These are phyloP conservation scores for Fusarium metavorans DNA, from an alignment of 2,329 filamentous ascomycete genomes.

Conservation along the genomic window DNA sequence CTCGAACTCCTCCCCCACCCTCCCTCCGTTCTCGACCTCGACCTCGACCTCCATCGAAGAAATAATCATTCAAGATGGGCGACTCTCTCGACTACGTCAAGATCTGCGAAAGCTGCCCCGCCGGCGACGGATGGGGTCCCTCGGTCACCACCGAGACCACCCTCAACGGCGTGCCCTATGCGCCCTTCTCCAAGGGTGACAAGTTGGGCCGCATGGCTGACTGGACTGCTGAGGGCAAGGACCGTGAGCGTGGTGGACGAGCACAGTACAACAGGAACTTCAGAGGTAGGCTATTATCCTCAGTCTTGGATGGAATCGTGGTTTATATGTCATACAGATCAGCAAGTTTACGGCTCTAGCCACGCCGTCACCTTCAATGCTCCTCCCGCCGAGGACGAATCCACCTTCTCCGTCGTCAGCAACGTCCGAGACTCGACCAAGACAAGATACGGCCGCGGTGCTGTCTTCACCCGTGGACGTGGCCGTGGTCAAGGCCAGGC, in stretches of 20 bases:
- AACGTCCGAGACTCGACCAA: slow-evolving; percentile 90
- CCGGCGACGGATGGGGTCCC: slow-evolving; percentile 89
- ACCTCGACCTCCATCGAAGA: slow-evolving; percentile 16
- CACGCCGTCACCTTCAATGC: slow-evolving; percentile 89
- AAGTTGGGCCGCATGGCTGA: slow-evolving; percentile 99
- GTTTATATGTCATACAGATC: slow-evolving; percentile 68
- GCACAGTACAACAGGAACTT: slow-evolving; percentile 94
- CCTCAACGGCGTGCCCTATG: slow-evolving; percentile 94
- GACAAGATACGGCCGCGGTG: slow-evolving; percentile 88
- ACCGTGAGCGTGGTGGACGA: slow-evolving; percentile 81
- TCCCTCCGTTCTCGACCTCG: slow-evolving; percentile 15
- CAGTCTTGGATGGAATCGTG: slow-evolving; percentile 5
- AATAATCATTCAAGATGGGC: slow-evolving; percentile 54
- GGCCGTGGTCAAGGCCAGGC: slow-evolving; percentile 80
- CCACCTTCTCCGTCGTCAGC: slow-evolving; percentile 97
- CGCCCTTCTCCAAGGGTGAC: slow-evolving; percentile 98
- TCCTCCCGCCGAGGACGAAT: slow-evolving; percentile 93
- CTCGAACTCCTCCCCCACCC: slow-evolving; percentile 35
- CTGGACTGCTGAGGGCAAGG: slow-evolving; percentile 94
- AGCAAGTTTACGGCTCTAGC: slow-evolving; percentile 96
- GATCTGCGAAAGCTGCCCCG: slow-evolving; percentile 78
- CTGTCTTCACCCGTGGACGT: slow-evolving; percentile 88
- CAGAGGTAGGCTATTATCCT: slow-evolving; percentile 72
- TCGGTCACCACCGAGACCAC: slow-evolving; percentile 85
- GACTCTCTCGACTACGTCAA: slow-evolving; percentile 69